Percentiles rank a stretch among this genome's conserved stretches.
These are phyloP conservation scores for Fragaria nilgerrensis DNA, from an alignment of 306 rosid species.

Conservation along the genomic window DNA sequence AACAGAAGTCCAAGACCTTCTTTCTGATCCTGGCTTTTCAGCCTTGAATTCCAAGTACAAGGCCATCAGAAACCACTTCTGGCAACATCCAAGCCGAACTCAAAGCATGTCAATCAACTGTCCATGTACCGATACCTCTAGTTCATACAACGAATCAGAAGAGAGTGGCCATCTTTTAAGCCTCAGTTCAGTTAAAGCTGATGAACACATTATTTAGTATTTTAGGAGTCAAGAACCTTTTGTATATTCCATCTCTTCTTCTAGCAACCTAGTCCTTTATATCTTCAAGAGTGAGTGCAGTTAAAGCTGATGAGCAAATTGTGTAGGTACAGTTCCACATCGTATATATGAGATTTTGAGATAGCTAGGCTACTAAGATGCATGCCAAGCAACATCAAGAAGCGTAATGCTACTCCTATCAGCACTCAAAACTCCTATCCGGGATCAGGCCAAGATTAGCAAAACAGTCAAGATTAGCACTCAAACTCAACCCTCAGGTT, in stretches of 20 bases:
- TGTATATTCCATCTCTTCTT: background rate
- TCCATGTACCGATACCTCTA: conserved; percentile 45
- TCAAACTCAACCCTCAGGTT: too few species aligned
- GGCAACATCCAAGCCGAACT: conserved; percentile 68
- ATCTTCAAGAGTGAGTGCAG: background rate
- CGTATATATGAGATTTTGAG: too few species aligned
- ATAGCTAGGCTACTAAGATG: too few species aligned
- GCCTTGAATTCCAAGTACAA: conserved; percentile 54
- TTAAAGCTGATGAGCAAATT: background rate
- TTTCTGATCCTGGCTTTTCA: conserved; percentile 77
- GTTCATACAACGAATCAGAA: conserved; percentile 45
- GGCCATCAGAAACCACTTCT: conserved; percentile 70
- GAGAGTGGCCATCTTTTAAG: conserved; percentile 36
- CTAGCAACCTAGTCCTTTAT: background rate
- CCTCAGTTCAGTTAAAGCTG: conserved; percentile 36
- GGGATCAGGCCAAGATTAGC: too few species aligned
- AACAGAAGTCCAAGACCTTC: conserved; percentile 67
- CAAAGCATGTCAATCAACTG: conserved; percentile 52
- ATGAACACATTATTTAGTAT: conserved; percentile 24
- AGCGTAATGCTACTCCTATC: too few species aligned
- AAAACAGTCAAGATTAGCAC: too few species aligned
- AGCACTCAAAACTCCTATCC: too few species aligned
- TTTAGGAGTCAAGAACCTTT: background rate
- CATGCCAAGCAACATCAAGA: too few species aligned
- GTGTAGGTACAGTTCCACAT: background rate